Conservation (phyloP, 306 rosid species). For the Trifolium repens region DNA sequence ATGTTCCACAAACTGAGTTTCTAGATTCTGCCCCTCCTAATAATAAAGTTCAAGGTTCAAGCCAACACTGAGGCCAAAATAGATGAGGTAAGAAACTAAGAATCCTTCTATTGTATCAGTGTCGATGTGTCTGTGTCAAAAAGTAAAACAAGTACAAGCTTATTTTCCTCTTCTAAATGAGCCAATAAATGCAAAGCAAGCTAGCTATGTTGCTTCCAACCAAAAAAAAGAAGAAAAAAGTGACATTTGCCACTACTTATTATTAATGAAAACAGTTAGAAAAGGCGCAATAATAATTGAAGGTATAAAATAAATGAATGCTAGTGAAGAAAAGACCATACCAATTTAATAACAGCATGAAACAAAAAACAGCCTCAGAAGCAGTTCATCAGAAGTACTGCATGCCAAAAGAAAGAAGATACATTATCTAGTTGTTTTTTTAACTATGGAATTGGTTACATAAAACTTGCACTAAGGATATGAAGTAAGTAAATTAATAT, state of each 20-base stretch:
- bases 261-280: slow-evolving; percentile 23
- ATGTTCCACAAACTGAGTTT: slow-evolving; percentile 35
- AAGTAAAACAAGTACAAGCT: neutral
- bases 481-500: neutral
- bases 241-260: slow-evolving; percentile 7
- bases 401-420: too few relatives aligned
- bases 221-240: neutral
- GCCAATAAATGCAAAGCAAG: neutral
- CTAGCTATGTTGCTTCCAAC: neutral
- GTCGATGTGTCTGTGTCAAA: neutral
- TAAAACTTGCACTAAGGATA: slow-evolving; percentile 11
- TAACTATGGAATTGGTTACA: slow-evolving; percentile 5
- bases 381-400: neutral
- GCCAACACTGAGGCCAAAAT: neutral
- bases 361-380: slow-evolving; percentile 12
- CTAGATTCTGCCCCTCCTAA: neutral
- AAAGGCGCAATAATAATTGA: slow-evolving; percentile 11
- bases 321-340: slow-evolving; percentile 24
- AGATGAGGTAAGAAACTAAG: too few relatives aligned
- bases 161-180: neutral
- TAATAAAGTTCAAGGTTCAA: neutral
- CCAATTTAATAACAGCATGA: slow-evolving; percentile 37
- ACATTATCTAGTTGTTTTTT: neutral
- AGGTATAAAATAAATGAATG: neutral
- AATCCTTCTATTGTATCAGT: too few relatives aligned